Conservation (phyloP, 768 basidiomycete species). For the Russula abietina region DNA sequence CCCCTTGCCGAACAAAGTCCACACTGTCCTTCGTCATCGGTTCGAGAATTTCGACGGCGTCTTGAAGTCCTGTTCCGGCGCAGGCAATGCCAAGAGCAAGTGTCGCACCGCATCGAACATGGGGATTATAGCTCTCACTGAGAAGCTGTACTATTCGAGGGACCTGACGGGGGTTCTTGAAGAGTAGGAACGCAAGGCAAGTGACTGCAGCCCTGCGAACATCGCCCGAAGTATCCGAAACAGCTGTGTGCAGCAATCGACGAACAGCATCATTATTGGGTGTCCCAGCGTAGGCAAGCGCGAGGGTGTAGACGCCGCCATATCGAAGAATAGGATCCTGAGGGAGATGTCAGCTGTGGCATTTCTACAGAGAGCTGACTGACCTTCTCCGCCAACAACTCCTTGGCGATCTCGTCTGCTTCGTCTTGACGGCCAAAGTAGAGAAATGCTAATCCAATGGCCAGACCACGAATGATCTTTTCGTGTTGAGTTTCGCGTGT, state of each 20-base stretch:
- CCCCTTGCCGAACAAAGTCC: slow-evolving; percentile 98
- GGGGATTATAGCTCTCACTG: slow-evolving; percentile 98
- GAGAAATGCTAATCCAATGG: slow-evolving; percentile 87
- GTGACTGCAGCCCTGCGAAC: slow-evolving; percentile 96
- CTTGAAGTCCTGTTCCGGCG: slow-evolving; percentile 94
- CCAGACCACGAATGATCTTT: slow-evolving; percentile 96
- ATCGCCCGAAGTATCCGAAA: slow-evolving; percentile 97
- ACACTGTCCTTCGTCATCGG: slow-evolving; percentile 98
- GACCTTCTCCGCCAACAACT: slow-evolving; percentile 82
- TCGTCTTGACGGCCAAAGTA: slow-evolving; percentile 91
- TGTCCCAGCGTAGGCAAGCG: slow-evolving; percentile 94
- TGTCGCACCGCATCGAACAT: slow-evolving; percentile 95
- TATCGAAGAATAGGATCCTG: slow-evolving; percentile 97
- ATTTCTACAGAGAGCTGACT: slow-evolving; percentile 7
- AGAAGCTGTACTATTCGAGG: slow-evolving; percentile 94
- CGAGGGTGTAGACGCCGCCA: slow-evolving; percentile 95
- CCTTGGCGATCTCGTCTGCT: slow-evolving; percentile 77
- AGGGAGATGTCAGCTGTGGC: slow-evolving; percentile 11
- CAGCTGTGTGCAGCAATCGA: slow-evolving; percentile 88
- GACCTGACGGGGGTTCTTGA: slow-evolving; percentile 94
- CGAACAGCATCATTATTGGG: slow-evolving; percentile 91
- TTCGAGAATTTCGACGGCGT: slow-evolving; percentile 93
- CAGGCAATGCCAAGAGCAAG: slow-evolving; percentile 95
- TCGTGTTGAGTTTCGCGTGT: slow-evolving; percentile 98
- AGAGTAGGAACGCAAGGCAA: slow-evolving; percentile 89